Evolutionary conservation across 2,329 filamentous ascomycete genomes (phyloP).

Genomic region (Trichoderma asperellum): DNA sequence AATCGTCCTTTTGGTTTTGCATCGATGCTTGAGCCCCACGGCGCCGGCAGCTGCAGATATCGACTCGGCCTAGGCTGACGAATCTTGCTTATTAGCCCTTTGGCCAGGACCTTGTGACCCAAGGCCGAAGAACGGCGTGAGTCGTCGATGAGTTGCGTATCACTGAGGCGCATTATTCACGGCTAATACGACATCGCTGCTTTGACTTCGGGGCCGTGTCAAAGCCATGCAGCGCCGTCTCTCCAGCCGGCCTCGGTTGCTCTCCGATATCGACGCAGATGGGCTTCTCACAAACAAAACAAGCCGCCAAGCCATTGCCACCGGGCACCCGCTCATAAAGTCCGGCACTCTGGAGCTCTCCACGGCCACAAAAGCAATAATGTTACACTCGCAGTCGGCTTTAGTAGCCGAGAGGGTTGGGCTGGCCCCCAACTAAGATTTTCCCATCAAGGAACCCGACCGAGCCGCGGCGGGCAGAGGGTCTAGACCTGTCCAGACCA

Average conservation of each 20-base stretch:
- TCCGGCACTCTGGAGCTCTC: neutral
- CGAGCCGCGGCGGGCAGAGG: constrained; percentile 12
- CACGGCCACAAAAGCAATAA: neutral
- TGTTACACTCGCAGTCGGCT: neutral
- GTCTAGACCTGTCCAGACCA: constrained; percentile 23
- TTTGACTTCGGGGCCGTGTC: neutral
- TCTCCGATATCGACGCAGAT: constrained; percentile 14
- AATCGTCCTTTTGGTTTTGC: neutral
- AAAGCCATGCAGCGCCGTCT: neutral
- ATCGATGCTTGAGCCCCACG: neutral
- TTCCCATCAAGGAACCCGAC: neutral
- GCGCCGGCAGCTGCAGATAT: neutral
- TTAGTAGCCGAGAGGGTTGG: neutral
- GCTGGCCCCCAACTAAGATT: neutral
- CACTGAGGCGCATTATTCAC: constrained; percentile 4
- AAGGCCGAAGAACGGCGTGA: neutral
- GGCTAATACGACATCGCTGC: neutral
- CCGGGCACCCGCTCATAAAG: neutral
- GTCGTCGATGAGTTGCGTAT: neutral
- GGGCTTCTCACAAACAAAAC: neutral
- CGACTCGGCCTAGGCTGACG: no score
- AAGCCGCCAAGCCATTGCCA: constrained; percentile 7
- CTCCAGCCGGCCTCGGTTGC: neutral
- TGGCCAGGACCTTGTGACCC: neutral
- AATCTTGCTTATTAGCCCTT: neutral